These are phyloP conservation scores for Delonix regia DNA, from an alignment of 306 rosid species.

Conservation along the genomic window DNA sequence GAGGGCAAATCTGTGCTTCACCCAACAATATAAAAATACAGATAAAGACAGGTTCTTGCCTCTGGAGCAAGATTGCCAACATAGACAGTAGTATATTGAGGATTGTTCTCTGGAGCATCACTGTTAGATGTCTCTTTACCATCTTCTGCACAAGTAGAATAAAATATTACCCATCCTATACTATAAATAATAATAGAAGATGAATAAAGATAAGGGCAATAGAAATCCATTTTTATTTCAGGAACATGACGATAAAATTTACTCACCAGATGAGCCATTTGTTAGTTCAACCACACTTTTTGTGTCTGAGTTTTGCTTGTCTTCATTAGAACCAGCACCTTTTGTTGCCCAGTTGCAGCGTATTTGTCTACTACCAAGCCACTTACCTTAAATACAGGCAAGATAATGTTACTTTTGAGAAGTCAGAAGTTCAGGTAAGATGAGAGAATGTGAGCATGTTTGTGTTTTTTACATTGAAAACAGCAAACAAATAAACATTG, in stretches of 20 bases:
- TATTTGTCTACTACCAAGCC: constrained; percentile 98
- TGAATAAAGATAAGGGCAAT: not conserved
- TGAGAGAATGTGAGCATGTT: not conserved
- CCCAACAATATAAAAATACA: not conserved
- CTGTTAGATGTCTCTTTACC: constrained; percentile 73
- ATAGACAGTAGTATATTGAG: constrained; percentile 94
- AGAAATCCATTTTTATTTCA: not conserved
- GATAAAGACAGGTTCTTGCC: constrained; percentile 47
- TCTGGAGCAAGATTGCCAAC: constrained; percentile 96
- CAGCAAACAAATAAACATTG: not conserved
- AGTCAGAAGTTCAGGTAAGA: constrained; percentile 2
- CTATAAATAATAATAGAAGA: not conserved
- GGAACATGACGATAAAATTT: constrained; percentile 9
- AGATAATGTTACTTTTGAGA: not conserved
- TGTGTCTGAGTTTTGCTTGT: constrained; percentile 75
- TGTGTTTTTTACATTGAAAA: not conserved
- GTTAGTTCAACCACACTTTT: constrained; percentile 91
- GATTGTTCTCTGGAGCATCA: constrained; percentile 94
- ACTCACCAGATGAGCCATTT: constrained; percentile 88
- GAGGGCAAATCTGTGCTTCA: not conserved
- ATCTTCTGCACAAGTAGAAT: constrained; percentile 70
- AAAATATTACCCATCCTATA: constrained; percentile 8
- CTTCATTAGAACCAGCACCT: constrained; percentile 84
- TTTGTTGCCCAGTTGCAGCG: constrained; percentile 99
- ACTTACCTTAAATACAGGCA: constrained; percentile 65